A percentile compares a stretch with the other conserved stretches of the same genome.
These are phyloP conservation scores for Solidago caesia DNA, from an alignment of 129 eudicot genomes.

Conservation along the genomic window DNA sequence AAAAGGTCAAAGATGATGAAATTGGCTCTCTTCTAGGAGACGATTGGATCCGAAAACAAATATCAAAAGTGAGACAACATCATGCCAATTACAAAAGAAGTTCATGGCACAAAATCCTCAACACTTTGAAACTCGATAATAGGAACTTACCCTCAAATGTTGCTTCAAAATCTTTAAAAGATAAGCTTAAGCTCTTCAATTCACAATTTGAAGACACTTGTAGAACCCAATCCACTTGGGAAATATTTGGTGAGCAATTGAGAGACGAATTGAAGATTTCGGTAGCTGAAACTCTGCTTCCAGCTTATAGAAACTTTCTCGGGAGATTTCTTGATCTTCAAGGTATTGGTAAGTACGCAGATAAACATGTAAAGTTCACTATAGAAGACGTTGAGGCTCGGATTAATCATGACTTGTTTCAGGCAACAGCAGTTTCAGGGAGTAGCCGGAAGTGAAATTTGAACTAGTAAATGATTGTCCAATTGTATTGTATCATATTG, in stretches of 20 bases:
- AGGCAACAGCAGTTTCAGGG: conserved; percentile 45
- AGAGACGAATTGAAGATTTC: conserved; percentile 75
- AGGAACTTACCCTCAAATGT: conserved; percentile 39
- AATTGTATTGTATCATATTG: conserved; percentile 33
- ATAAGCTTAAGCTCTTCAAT: conserved; percentile 74
- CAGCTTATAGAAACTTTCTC: conserved; percentile 74
- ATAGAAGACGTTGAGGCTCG: conserved; percentile 77
- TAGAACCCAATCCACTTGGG: conserved; percentile 76
- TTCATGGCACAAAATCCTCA: conserved; percentile 85
- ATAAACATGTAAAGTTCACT: conserved; percentile 68
- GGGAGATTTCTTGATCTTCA: conserved; percentile 57
- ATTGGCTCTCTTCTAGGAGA: conserved; percentile 77
- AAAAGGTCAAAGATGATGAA: conserved; percentile 76
- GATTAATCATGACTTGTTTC: conserved; percentile 55
- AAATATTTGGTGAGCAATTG: conserved; percentile 72
- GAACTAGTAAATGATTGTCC: conserved; percentile 15
- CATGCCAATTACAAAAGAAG: conserved; percentile 74
- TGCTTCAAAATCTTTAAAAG: conserved; percentile 56
- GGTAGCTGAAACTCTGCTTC: conserved; percentile 54
- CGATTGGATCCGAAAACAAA: conserved; percentile 88
- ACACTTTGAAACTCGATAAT: conserved; percentile 66
- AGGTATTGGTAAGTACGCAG: conserved; percentile 66
- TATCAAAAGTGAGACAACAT: conserved; percentile 74
- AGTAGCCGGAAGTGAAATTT: conserved; percentile 57
- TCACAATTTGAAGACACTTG: conserved; percentile 66